Evolutionary conservation across 148 eudicot species (phyloP).

Genomic region (Selenicereus undatus): DNA sequence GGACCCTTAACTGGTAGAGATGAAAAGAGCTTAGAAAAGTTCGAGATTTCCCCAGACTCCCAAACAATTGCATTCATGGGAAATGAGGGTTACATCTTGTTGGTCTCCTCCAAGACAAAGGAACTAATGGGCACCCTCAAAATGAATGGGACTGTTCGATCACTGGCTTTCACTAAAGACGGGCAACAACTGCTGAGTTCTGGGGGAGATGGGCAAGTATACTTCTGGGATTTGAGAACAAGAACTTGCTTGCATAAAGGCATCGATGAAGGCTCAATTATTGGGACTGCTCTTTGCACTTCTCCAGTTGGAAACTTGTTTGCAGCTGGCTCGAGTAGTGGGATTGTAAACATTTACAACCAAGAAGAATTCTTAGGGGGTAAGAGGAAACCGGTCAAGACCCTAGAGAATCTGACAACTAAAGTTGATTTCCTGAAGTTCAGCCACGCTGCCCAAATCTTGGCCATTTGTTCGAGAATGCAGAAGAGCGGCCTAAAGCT

Average conservation of each 20-base stretch:
- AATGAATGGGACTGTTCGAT: slow-evolving; percentile 87
- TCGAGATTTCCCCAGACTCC: slow-evolving; percentile 90
- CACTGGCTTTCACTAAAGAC: slow-evolving; percentile 61
- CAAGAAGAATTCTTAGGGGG: slow-evolving; percentile 76
- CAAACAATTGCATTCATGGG: slow-evolving; percentile 78
- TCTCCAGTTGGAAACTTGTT: slow-evolving; percentile 63
- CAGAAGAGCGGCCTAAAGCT: slow-evolving; percentile 70
- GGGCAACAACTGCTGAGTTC: slow-evolving; percentile 73
- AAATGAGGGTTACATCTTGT: slow-evolving; percentile 79
- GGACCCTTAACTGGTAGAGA: slow-evolving; percentile 86
- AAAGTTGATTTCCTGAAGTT: slow-evolving; percentile 70
- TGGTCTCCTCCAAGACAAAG: slow-evolving; percentile 81
- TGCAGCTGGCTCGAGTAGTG: slow-evolving; percentile 81
- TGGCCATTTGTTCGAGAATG: slow-evolving; percentile 76
- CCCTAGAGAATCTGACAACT: slow-evolving; percentile 61
- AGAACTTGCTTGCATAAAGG: slow-evolving; percentile 76
- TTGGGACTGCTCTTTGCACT: slow-evolving; percentile 67
- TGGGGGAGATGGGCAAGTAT: slow-evolving; percentile 89
- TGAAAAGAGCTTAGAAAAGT: slow-evolving; percentile 79
- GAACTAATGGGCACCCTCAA: slow-evolving; percentile 90
- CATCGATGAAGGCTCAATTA: slow-evolving; percentile 75
- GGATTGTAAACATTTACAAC: slow-evolving; percentile 78
- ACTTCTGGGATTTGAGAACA: slow-evolving; percentile 85
- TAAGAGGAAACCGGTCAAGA: slow-evolving; percentile 74
- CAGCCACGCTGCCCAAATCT: slow-evolving; percentile 67